A percentile compares a stretch with the other conserved stretches of the same genome.
Conservation (phyloP, 2,329 filamentous ascomycete genomes). For the Zarea fungicola region DNA sequence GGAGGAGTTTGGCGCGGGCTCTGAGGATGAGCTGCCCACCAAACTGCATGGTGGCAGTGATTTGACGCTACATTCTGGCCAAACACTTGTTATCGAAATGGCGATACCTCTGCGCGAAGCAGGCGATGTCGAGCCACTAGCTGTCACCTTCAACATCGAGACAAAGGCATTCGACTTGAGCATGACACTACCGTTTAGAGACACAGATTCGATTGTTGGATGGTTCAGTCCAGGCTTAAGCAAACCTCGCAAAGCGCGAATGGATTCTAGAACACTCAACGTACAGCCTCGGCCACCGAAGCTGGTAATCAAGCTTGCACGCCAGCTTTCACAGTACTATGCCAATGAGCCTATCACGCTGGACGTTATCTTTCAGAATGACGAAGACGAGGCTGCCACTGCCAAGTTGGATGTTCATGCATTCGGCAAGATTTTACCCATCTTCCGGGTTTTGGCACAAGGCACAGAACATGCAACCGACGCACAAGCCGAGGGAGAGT, state of each 20-base stretch:
- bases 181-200: constrained; percentile 54
- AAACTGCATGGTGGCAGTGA: constrained; percentile 53
- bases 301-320: constrained; percentile 66
- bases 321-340: constrained; percentile 69
- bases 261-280: constrained; percentile 53
- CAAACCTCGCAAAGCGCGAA: constrained; percentile 43
- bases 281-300: constrained; percentile 89
- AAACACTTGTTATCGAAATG: constrained; percentile 67
- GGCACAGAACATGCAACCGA: constrained; percentile 30
- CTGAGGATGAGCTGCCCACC: constrained; percentile 25
- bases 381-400: constrained; percentile 73
- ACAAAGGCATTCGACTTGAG: constrained; percentile 62
- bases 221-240: constrained; percentile 46
- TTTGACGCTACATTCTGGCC: constrained; percentile 60
- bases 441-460: constrained; percentile 37
- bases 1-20: constrained; percentile 24
- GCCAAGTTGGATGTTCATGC: constrained; percentile 66
- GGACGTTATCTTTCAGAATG: constrained; percentile 67
- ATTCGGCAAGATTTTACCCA: constrained; percentile 51
- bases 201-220: constrained; percentile 34
- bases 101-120: constrained; percentile 72
- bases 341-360: constrained; percentile 72
- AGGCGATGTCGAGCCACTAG: constrained; percentile 65
- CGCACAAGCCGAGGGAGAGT: constrained; percentile 33
- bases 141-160: constrained; percentile 58